A percentile compares a stretch with the other conserved stretches of the same genome.
Evolutionary conservation across 2,329 filamentous ascomycete species (phyloP).

Genomic region (Pseudocercospora macadamiae): DNA sequence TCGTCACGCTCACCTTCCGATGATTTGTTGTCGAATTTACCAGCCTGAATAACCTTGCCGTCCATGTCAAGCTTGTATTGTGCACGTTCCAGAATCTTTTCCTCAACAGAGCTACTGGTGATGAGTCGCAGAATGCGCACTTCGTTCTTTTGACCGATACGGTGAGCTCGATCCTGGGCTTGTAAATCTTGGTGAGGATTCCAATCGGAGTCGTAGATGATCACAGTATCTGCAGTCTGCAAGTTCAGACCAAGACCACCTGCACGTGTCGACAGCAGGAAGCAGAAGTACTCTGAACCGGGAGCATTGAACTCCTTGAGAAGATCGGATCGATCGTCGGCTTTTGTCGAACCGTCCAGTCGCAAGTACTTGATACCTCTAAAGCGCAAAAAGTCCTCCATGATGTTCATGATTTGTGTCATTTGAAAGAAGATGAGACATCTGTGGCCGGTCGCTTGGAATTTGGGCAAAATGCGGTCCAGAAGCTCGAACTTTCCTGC

Average conservation of each 20-base stretch:
- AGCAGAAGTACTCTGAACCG: constrained; percentile 92
- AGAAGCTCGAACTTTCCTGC: constrained; percentile 96
- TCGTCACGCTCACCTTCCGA: constrained; percentile 98
- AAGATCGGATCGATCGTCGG: constrained; percentile 92
- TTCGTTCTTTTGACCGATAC: constrained; percentile 99
- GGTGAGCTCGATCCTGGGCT: constrained; percentile 98
- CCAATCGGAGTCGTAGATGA: constrained; percentile 99
- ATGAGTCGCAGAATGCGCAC: constrained; percentile 95
- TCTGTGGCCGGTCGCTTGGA: constrained; percentile 85
- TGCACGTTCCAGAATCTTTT: constrained; percentile 96
- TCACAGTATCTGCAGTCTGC: constrained; percentile 97
- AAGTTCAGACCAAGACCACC: constrained; percentile 96
- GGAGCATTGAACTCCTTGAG: constrained; percentile 88
- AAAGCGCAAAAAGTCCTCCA: constrained; percentile 95
- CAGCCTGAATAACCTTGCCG: constrained; percentile 97
- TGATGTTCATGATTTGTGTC: constrained; percentile 99
- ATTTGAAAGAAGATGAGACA: constrained; percentile 99
- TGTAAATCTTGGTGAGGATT: constrained; percentile 99
- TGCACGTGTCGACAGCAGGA: constrained; percentile 95
- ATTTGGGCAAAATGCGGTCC: constrained; percentile 91
- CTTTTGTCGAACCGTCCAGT: constrained; percentile 94
- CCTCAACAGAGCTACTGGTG: constrained; percentile 94
- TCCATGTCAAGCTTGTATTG: constrained; percentile 99
- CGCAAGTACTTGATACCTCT: constrained; percentile 84
- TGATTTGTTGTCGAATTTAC: constrained; percentile 99